These are phyloP conservation scores for Datisca glomerata DNA, from an alignment of 306 rosid species.

Conservation along the genomic window DNA sequence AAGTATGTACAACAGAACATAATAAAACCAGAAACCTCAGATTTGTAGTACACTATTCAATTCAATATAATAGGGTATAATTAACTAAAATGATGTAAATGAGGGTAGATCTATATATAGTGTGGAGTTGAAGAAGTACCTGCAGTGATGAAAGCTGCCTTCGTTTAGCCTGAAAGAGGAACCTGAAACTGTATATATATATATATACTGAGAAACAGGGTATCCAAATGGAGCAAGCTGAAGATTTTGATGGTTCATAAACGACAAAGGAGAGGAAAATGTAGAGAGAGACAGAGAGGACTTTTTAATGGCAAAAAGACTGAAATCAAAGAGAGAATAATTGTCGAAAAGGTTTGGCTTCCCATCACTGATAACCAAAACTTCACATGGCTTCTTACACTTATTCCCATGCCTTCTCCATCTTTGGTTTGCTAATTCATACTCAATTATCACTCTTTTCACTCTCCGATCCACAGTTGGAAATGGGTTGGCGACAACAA, in stretches of 20 bases:
- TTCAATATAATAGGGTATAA: too few relatives aligned
- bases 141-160: not conserved
- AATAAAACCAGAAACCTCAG: not conserved
- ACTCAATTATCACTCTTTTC: too few relatives aligned
- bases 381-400: slow-evolving; percentile 39
- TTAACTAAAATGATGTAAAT: too few relatives aligned
- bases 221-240: not conserved
- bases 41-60: not conserved
- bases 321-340: slow-evolving; percentile 21
- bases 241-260: not conserved
- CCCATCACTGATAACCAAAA: slow-evolving; percentile 33
- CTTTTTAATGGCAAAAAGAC: slow-evolving; percentile 17
- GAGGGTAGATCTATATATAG: not conserved
- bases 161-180: not conserved
- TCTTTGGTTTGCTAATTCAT: too few relatives aligned
- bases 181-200: not conserved
- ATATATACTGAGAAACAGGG: not conserved
- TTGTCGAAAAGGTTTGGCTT: slow-evolving; percentile 27
- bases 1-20: not conserved
- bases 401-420: slow-evolving; percentile 6
- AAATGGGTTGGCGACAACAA: slow-evolving; percentile 28
- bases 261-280: not conserved
- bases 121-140: not conserved
- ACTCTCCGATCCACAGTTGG: slow-evolving; percentile 25
- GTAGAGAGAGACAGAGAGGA: slow-evolving; percentile 17